phyloP scores from a whole-genome alignment of 495 filamentous ascomycete genomes.

The Staphylotrichum longicolle region DNA sequence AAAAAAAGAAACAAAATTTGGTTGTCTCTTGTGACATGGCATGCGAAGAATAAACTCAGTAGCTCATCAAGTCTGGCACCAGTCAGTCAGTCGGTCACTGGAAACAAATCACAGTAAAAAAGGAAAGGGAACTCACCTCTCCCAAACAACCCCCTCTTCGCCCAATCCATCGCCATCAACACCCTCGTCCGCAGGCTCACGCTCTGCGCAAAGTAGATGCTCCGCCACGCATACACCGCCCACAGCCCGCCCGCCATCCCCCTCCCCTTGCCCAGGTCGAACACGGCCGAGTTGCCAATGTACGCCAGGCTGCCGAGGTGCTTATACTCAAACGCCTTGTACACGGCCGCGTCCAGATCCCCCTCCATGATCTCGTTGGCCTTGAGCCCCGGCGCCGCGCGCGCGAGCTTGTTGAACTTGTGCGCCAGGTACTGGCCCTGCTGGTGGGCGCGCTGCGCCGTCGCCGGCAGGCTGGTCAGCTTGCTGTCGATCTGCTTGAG shows the following conservation, averaged over 20 bases:
- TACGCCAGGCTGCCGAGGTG: slow-evolving; percentile 93
- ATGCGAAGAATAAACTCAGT: background rate
- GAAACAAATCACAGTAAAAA: background rate
- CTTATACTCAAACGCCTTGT: slow-evolving; percentile 93
- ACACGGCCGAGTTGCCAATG: slow-evolving; percentile 92
- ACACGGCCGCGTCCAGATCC: slow-evolving; percentile 87
- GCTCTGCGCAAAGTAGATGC: slow-evolving; percentile 97
- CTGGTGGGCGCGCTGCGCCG: slow-evolving; percentile 96
- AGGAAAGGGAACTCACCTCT: slow-evolving; percentile 63
- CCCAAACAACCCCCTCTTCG: slow-evolving; percentile 90
- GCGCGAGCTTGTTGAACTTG: slow-evolving; percentile 91
- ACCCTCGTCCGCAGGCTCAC: slow-evolving; percentile 88
- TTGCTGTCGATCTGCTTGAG: slow-evolving; percentile 88
- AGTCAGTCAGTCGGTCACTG: background rate
- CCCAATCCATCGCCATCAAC: slow-evolving; percentile 97
- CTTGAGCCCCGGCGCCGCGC: slow-evolving; percentile 69
- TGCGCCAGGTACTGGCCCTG: slow-evolving; percentile 91
- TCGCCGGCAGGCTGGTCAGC: slow-evolving; percentile 79
- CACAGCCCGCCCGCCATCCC: slow-evolving; percentile 79
- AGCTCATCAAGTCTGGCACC: slow-evolving; percentile 10
- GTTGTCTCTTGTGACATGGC: no score
- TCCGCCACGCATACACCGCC: slow-evolving; percentile 95
- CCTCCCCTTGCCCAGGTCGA: slow-evolving; percentile 74
- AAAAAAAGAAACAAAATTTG: no score
- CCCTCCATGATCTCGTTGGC: slow-evolving; percentile 83